These are phyloP conservation scores for Phtheirospermum japonicum DNA, from an alignment of 257 asterid genomes.

Conservation along the genomic window DNA sequence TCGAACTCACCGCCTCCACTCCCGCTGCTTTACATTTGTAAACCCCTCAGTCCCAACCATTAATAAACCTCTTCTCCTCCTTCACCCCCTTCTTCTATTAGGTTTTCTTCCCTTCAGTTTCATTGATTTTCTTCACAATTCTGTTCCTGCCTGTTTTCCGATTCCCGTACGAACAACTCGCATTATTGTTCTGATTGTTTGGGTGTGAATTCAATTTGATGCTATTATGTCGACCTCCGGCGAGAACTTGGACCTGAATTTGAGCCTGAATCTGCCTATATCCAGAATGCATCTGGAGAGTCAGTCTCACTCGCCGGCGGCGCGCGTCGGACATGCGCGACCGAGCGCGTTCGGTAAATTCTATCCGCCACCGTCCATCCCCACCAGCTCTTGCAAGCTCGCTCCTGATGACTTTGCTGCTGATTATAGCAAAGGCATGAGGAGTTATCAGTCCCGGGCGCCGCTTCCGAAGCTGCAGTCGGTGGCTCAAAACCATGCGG, in stretches of 20 bases:
- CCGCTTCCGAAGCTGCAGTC: slow-evolving; percentile 13
- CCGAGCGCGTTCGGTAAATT: slow-evolving; percentile 16
- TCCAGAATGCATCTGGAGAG: slow-evolving; percentile 34
- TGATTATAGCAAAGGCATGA: slow-evolving; percentile 6
- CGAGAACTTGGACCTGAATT: slow-evolving; percentile 47
- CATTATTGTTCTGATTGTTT: neutral
- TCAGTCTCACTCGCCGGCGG: slow-evolving; percentile 24
- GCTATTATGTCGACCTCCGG: slow-evolving; percentile 37
- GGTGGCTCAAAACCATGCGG: slow-evolving; percentile 28
- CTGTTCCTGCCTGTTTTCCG: neutral
- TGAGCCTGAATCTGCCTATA: slow-evolving; percentile 38
- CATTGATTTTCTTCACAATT: neutral
- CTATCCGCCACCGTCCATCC: slow-evolving; percentile 24
- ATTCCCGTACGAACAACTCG: neutral
- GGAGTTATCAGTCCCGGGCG: neutral
- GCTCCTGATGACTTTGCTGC: slow-evolving; percentile 4
- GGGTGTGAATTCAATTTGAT: slow-evolving; percentile 2
- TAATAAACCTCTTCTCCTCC: neutral
- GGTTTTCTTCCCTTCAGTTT: neutral
- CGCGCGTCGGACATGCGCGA: slow-evolving; percentile 16
- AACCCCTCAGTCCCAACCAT: slow-evolving; percentile 17
- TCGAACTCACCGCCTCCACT: slow-evolving; percentile 45
- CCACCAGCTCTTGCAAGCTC: slow-evolving; percentile 3
- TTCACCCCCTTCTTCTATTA: neutral
- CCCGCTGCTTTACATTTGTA: slow-evolving; percentile 36